Evolutionary conservation across 805 yeast genomes (phyloP), one percentile per base, ranked within the genome.

Genomic region (Wickerhamomyces hampshirensis): DNA sequence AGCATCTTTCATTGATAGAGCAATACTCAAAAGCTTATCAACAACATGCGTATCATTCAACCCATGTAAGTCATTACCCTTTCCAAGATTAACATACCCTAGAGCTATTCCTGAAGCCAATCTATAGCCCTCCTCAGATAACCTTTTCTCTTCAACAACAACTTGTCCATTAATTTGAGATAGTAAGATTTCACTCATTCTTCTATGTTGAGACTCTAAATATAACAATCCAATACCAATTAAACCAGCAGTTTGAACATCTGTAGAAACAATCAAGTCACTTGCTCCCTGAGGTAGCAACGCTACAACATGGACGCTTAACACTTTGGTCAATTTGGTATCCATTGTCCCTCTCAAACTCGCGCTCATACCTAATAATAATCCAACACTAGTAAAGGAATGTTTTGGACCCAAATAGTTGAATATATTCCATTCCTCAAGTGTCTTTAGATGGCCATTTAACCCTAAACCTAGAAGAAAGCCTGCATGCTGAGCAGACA

Each of bases 401-500:
- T 85, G 87, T 46, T 93, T 89, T 1, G 96, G 95, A 0, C 96
- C 95, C 35, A 93, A 63, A 47, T 87, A 88, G 53, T 91, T 89
- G 57, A 87, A 93, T 21, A 91, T 84, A 55, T 89, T 96, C 97
- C 98, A 93, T 57, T 93, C 96, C 51, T 91, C 98, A 18, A 93
- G 62, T 28, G 71, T 69, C 38, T 73, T 77, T 49, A 93, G 62
- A 55, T 89, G 96, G 0, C 98, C 98, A 59, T 86, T 86, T 21
- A 93, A 63, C 0, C 99, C 99, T 18, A 93, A 65, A 0, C 97
- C 98, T 14, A 87, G 61, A n/a, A 93, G 60, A 48, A 93, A 88
- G 0, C 99, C 99, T 16, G 96, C 97, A 64, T 89, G 96, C 43
- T 85, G 89, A 0, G 95, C 73, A 47, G 76, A 78, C 23, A 84